A percentile compares a stretch with the other conserved stretches of the same genome.
Conservation (phyloP, 1,139 yeast species). For the Sugiyamaella castrensis region DNA sequence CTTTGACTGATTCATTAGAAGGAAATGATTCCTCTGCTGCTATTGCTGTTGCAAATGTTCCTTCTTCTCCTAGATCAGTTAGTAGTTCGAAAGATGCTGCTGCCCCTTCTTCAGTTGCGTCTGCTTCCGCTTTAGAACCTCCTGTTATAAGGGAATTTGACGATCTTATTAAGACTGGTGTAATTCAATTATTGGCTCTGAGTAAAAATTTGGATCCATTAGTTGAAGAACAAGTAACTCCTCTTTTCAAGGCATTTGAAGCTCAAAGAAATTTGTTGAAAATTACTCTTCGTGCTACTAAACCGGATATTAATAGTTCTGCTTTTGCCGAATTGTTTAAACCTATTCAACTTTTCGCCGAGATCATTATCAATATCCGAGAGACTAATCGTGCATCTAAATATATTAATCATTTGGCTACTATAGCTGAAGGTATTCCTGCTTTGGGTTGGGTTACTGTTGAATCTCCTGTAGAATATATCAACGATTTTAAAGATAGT, state of each 20-base stretch:
- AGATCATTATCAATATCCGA: conserved; percentile 58
- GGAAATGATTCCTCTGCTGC: conserved; percentile 9
- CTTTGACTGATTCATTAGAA: conserved; percentile 24
- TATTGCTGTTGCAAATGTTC: conserved; percentile 19
- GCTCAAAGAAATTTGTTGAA: conserved; percentile 58
- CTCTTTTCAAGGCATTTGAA: conserved; percentile 56
- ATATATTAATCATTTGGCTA: conserved; percentile 66
- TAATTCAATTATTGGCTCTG: conserved; percentile 58
- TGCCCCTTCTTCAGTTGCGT: conserved; percentile 23
- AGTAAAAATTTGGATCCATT: conserved; percentile 62
- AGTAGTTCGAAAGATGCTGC: conserved; percentile 23
- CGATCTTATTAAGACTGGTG: conserved; percentile 48
- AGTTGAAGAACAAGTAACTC: conserved; percentile 58
- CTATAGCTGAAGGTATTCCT: conserved; percentile 86
- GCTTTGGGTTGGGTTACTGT: conserved; percentile 88
- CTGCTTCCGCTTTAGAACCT: conserved; percentile 19
- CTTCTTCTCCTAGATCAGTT: conserved; percentile 15
- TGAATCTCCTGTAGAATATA: conserved; percentile 64
- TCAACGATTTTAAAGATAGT: conserved; percentile 84
- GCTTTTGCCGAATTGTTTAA: conserved; percentile 54
- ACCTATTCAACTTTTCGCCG: conserved; percentile 66
- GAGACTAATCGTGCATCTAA: conserved; percentile 71
- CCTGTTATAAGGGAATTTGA: conserved; percentile 48
- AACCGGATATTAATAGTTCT: conserved; percentile 55
- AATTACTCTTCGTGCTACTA: conserved; percentile 57